Conservation (phyloP, 805 yeast species). For the Limtongia smithiae region DNA sequence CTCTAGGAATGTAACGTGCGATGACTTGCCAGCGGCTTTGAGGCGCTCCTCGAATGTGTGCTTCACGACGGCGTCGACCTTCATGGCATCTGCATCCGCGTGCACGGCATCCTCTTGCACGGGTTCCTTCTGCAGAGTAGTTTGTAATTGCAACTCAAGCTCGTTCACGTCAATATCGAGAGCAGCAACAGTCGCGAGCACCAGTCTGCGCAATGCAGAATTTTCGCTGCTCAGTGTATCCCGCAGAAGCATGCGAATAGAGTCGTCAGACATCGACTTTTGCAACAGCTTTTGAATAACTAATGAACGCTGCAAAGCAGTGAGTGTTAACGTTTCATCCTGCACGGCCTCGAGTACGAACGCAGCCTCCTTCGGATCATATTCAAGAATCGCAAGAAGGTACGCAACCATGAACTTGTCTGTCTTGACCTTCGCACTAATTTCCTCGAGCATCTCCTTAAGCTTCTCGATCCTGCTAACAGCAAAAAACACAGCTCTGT, state of each 20-base stretch:
- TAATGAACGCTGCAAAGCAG: conserved; percentile 5
- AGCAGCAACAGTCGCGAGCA: conserved; percentile 25
- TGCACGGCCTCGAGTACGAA: conserved; percentile 10
- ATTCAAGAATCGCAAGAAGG: conserved; percentile 45
- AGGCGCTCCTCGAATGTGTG: conserved; percentile 15
- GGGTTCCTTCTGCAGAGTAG: conserved; percentile 17
- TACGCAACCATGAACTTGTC: conserved; percentile 47
- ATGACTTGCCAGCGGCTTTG: conserved; percentile 2
- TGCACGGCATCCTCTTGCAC: background rate
- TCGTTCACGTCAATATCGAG: conserved; percentile 27
- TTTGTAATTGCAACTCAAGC: conserved; percentile 28
- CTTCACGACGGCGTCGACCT: conserved; percentile 32
- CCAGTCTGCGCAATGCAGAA: conserved; percentile 5
- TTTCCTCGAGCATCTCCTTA: conserved; percentile 28
- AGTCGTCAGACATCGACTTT: background rate
- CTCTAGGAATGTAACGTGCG: conserved; percentile 14
- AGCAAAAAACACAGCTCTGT: conserved; percentile 18
- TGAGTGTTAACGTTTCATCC: conserved; percentile 1
- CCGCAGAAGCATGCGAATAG: background rate
- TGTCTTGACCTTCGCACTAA: conserved; percentile 35
- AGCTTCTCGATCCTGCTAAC: conserved; percentile 30
- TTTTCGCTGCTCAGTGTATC: conserved; percentile 2
- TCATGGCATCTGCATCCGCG: conserved; percentile 26
- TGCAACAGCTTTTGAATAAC: conserved; percentile 8
- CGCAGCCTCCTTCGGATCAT: conserved; percentile 38